phyloP scores from a whole-genome alignment of 192 early-diverging fungal species.

The Coemansia sp. region DNA sequence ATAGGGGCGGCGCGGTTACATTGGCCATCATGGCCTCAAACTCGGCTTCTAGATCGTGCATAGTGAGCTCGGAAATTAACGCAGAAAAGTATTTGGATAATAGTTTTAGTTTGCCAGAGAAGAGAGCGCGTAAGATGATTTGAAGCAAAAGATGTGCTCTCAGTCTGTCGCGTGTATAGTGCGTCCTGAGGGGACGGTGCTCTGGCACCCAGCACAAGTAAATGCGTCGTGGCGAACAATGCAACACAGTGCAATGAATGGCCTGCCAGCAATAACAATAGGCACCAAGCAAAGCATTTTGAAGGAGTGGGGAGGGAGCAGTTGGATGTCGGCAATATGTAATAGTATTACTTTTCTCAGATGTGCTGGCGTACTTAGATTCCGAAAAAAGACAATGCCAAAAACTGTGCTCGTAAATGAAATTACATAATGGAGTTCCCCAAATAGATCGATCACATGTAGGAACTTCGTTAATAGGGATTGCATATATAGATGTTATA shows the following conservation, averaged over 20 bases:
- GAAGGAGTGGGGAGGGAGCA: neutral
- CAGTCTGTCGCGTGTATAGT: neutral
- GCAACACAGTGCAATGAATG: neutral
- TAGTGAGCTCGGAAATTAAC: neutral
- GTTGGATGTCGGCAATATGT: neutral
- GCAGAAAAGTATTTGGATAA: neutral
- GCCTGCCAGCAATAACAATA: neutral
- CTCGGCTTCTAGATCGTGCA: slow-evolving; percentile 19
- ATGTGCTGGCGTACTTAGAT: neutral
- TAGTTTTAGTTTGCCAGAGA: neutral
- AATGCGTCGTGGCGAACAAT: neutral
- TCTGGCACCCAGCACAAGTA: neutral
- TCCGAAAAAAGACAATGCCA: neutral
- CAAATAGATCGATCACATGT: neutral
- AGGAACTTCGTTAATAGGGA: neutral
- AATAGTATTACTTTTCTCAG: neutral
- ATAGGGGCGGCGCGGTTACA: slow-evolving; percentile 40
- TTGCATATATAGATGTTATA: neutral
- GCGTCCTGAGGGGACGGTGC: neutral
- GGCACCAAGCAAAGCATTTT: neutral
- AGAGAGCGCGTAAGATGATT: neutral
- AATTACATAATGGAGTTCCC: too few species aligned
- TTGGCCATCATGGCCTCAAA: slow-evolving; percentile 55
- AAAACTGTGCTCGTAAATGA: neutral
- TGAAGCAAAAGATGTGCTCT: neutral